Percentiles rank a stretch among this genome's conserved stretches.
Conservation (phyloP, 176 grass and related monocot species). For the Pontederia paniculata region DNA sequence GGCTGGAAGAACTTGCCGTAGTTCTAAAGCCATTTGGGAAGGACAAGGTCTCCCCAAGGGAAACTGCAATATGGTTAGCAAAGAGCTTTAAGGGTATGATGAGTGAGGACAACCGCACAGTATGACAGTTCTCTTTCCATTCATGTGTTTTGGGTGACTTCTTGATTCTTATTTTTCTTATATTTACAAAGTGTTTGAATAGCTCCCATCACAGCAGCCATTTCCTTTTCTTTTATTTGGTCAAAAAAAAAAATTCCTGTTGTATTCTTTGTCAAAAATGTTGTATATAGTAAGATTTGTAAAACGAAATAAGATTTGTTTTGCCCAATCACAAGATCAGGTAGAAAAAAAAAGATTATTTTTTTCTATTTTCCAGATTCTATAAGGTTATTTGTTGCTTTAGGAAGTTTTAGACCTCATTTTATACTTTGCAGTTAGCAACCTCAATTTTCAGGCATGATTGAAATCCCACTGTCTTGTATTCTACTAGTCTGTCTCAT, state of each 20-base stretch:
- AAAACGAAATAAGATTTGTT: neutral
- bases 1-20: conserved; percentile 75
- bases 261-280: neutral
- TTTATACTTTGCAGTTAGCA: too few species aligned
- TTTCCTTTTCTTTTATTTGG: neutral
- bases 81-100: conserved; percentile 99
- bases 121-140: conserved; percentile 22
- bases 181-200: conserved; percentile 23
- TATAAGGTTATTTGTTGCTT: too few species aligned
- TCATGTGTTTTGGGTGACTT: neutral
- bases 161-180: conserved; percentile 12
- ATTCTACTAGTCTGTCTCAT: too few species aligned
- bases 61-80: conserved; percentile 96
- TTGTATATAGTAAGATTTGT: neutral
- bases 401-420: too few species aligned
- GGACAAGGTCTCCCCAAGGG: conserved; percentile 86
- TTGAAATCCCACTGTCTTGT: too few species aligned
- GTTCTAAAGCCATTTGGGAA: conserved; percentile 93
- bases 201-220: neutral
- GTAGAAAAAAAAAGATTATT: too few species aligned
- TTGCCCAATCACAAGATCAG: too few species aligned
- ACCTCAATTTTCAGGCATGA: too few species aligned
- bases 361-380: too few species aligned
- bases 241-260: neutral
- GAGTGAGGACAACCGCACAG: conserved; percentile 61